phyloP scores from a whole-genome alignment of 2,329 filamentous ascomycete species.

The Botrytis galanthina region DNA sequence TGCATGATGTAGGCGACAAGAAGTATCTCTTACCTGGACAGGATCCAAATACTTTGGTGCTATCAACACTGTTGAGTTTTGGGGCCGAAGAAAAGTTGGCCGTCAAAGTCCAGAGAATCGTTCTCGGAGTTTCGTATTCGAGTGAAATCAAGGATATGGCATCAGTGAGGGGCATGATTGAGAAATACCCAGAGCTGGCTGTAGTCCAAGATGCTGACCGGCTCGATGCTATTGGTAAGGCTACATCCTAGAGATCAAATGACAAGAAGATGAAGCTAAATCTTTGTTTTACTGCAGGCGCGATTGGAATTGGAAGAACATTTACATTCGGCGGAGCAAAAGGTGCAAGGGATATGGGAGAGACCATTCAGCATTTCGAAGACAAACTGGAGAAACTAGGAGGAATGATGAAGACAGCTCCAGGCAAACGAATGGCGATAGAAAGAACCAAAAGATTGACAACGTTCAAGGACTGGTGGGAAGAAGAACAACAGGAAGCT shows the following conservation, averaged over 20 bases:
- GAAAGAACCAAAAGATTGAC: conserved; percentile 53
- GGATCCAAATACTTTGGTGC: conserved; percentile 56
- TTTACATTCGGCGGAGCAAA: conserved; percentile 76
- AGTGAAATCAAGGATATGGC: conserved; percentile 67
- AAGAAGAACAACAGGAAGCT: conserved; percentile 46
- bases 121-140: conserved; percentile 76
- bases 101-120: conserved; percentile 67
- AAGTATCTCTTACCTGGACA: conserved; percentile 48
- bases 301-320: conserved; percentile 75
- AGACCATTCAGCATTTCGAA: conserved; percentile 71
- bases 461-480: conserved; percentile 58
- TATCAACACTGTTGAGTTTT: conserved; percentile 55
- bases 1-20: conserved; percentile 86
- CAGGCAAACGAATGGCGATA: conserved; percentile 52
- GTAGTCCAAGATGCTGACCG: conserved; percentile 93
- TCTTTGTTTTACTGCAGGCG: conserved; percentile 49
- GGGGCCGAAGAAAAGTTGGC: conserved; percentile 62
- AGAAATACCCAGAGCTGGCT: conserved; percentile 68
- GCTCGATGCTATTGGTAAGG: conserved; percentile 69
- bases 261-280: not conserved
- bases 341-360: conserved; percentile 53
- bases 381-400: conserved; percentile 70
- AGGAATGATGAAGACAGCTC: conserved; percentile 62
- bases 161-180: conserved; percentile 57
- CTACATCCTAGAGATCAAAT: not conserved